Conservation (phyloP, 2,329 filamentous ascomycete species). For the Coleophoma crateriformis region DNA sequence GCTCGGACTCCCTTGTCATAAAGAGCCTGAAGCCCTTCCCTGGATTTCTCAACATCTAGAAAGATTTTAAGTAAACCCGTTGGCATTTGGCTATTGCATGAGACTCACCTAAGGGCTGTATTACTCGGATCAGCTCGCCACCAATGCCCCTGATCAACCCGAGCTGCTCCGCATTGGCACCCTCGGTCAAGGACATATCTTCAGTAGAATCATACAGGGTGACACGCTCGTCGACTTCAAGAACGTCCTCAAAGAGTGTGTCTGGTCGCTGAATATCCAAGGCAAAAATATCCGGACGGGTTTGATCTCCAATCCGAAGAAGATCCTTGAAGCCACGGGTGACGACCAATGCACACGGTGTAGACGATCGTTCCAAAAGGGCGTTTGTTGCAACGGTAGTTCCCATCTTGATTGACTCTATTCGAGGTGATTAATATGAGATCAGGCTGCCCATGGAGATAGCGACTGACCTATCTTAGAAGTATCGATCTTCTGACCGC, state of each 20-base stretch:
- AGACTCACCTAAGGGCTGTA: conserved; percentile 7
- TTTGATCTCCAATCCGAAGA: conserved; percentile 65
- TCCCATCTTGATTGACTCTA: conserved; percentile 62
- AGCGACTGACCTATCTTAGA: conserved; percentile 37
- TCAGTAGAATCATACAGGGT: conserved; percentile 67
- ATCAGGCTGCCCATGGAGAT: too few relatives aligned
- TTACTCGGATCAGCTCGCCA: conserved; percentile 13
- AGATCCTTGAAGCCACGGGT: conserved; percentile 69
- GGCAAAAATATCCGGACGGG: conserved; percentile 62
- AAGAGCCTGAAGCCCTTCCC: conserved; percentile 43
- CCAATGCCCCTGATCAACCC: conserved; percentile 12
- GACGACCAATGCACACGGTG: conserved; percentile 62
- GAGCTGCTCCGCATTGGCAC: conserved; percentile 54
- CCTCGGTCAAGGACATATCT: conserved; percentile 67
- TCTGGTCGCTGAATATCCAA: conserved; percentile 33
- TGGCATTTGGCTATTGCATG: not conserved
- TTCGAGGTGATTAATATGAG: too few relatives aligned
- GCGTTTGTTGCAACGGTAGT: conserved; percentile 74
- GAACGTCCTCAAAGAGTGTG: conserved; percentile 44
- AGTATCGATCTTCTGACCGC: conserved; percentile 58
- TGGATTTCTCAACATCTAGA: conserved; percentile 36
- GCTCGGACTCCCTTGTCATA: conserved; percentile 55
- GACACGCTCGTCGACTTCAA: conserved; percentile 68
- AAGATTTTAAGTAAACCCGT: conserved; percentile 56
- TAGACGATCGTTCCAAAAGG: conserved; percentile 65